Base-by-base conservation (phyloP, 768 basidiomycete species). In the Hemileccinum rubropunctum region DNA sequence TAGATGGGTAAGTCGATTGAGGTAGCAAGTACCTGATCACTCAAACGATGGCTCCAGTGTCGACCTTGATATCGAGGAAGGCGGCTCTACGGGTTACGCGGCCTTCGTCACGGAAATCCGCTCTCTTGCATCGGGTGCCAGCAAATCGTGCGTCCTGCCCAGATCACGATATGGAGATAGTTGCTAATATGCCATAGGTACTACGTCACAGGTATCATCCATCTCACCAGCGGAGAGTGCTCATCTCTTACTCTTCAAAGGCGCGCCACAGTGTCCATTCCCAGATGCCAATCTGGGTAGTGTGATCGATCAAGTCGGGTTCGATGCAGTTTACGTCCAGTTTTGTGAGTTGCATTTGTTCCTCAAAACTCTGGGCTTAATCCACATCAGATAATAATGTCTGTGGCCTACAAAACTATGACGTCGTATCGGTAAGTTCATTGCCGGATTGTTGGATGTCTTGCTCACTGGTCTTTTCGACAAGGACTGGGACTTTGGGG, bases 1-100 rank as follows among this genome's bases (percentile, higher is more conserved):
- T 80, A 2, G 77, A 76, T 51, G 76, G 75, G 76, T 76, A 57
- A 45, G 65, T 44, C 52, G 45, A 10, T 39, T 33, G 6, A 41
- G n/a, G 35, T 18, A 42, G 10, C 14, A 8, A 34, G 4, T 12
- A 2, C 6, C 28, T 27, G 11, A 14, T 11, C 46, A 20, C 30
- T 58, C 30, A 51, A 10, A 38, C 51, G 3, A 43, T 6, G 17
- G 3, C n/a, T 20, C 6, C 47, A 82, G 79, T 26, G 67, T 88
- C 53, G 87, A 90, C 63, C 73, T 90, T 28, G 87, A 88, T 61
- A 85, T 90, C 54, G 86, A 89, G 66, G 79, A 81, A n/a, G 86
- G 86, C 15, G 64, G 70, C 15, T 73, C 74, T 20, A 62, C 67
- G 6, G 68, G 74, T 33, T 84, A 81, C 56, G 69, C 67, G 4